A percentile compares a stretch with the other conserved stretches of the same genome.
phyloP scores from a whole-genome alignment of 2,329 filamentous ascomycete species.

The Cladosporium colombiae region DNA sequence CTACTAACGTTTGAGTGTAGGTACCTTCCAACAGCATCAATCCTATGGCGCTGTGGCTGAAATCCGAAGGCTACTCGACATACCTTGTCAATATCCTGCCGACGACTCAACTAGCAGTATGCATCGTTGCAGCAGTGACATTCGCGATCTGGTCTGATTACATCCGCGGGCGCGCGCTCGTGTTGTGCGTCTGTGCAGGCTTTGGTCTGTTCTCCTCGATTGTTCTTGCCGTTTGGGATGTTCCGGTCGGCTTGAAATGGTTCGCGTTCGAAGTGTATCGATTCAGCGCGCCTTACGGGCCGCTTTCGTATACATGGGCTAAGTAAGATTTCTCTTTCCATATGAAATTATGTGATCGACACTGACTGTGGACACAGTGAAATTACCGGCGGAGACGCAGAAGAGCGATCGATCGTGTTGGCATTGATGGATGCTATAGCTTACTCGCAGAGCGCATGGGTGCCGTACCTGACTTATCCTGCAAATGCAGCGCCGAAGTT shows the following conservation, averaged over 20 bases:
- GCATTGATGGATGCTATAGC: slow-evolving; percentile 70
- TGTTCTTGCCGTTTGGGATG: slow-evolving; percentile 48
- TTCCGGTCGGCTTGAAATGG: slow-evolving; percentile 38
- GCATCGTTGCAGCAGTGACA: slow-evolving; percentile 60
- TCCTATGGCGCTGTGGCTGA: slow-evolving; percentile 42
- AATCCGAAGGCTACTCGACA: slow-evolving; percentile 48
- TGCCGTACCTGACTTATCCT: slow-evolving; percentile 47
- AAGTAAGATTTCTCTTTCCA: neutral
- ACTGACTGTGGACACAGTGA: slow-evolving; percentile 37
- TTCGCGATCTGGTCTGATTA: slow-evolving; percentile 69
- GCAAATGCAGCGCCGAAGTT: slow-evolving; percentile 12
- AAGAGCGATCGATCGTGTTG: slow-evolving; percentile 67
- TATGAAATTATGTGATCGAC: neutral
- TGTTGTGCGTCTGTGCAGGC: slow-evolving; percentile 56
- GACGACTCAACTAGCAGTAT: slow-evolving; percentile 53
- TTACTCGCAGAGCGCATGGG: slow-evolving; percentile 69
- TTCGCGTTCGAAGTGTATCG: slow-evolving; percentile 36
- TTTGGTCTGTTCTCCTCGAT: slow-evolving; percentile 50
- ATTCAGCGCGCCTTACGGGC: slow-evolving; percentile 36
- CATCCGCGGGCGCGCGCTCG: slow-evolving; percentile 60
- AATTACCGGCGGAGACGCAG: slow-evolving; percentile 58
- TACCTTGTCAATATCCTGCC: slow-evolving; percentile 59
- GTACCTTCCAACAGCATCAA: slow-evolving; percentile 15
- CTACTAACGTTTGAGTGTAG: neutral
- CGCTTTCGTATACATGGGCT: slow-evolving; percentile 44